These are phyloP conservation scores for Diplodia corticola DNA, from an alignment of 2,329 filamentous ascomycete genomes.

Conservation along the genomic window DNA sequence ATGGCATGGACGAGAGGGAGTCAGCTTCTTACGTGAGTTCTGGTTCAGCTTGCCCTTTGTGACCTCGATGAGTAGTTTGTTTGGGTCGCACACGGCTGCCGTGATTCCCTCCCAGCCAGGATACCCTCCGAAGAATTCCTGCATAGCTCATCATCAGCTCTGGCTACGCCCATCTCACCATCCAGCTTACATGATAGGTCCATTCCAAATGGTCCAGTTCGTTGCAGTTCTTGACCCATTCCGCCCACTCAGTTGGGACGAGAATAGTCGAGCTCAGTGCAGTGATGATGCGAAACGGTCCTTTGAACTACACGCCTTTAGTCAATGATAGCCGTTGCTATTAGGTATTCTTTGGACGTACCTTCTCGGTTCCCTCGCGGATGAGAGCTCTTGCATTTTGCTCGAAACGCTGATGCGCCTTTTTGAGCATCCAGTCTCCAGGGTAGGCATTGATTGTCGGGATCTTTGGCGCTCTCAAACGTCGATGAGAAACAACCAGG, in stretches of 20 bases:
- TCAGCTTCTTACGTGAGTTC: not conserved
- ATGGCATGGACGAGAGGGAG: not conserved
- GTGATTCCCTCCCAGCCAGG: conserved; percentile 4
- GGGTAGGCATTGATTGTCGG: conserved; percentile 6
- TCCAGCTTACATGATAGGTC: not conserved
- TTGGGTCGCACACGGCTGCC: not conserved
- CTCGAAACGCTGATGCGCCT: not conserved
- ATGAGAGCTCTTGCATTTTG: not conserved
- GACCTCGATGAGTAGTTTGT: not conserved
- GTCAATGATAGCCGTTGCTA: not conserved
- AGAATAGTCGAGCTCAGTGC: conserved; percentile 1
- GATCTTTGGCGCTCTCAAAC: not conserved
- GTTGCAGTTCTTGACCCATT: conserved; percentile 12
- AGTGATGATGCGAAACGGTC: conserved; percentile 12
- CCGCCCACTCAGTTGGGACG: not conserved
- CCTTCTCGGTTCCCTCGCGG: not conserved
- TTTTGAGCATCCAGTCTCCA: conserved; percentile 10
- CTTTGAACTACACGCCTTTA: not conserved
- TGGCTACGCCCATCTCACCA: too few relatives aligned
- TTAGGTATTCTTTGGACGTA: not conserved
- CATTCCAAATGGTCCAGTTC: not conserved
- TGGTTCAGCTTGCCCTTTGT: not conserved
- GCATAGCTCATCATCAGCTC: not conserved
- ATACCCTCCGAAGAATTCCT: conserved; percentile 12
- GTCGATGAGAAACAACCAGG: not conserved